A percentile compares a stretch with the other conserved stretches of the same genome.
Conservation (phyloP, 148 eudicot species). For the Amaranthus cruentus region DNA sequence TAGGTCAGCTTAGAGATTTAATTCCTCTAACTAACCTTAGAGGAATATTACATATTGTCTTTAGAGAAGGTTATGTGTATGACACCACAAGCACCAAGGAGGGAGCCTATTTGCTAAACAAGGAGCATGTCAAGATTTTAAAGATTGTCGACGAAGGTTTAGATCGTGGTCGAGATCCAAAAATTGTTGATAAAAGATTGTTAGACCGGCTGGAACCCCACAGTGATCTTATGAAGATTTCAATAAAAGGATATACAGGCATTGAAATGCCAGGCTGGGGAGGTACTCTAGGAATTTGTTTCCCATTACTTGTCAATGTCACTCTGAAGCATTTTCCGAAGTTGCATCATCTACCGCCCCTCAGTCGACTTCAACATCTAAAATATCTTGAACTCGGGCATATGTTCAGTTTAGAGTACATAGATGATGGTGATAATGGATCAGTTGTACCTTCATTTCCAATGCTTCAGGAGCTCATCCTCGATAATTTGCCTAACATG, state of each 20-base stretch:
- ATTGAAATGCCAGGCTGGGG: slow-evolving; percentile 1
- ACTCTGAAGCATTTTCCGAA: not conserved
- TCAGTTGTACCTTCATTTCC: not conserved
- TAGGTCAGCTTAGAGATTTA: no score
- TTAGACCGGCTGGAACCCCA: slow-evolving; percentile 17
- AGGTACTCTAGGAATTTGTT: not conserved
- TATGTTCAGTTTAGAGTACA: not conserved
- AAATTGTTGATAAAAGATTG: not conserved
- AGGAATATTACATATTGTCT: no score
- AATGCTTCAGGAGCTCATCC: not conserved
- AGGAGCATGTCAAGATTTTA: not conserved
- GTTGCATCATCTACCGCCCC: not conserved
- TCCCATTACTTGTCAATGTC: slow-evolving; percentile 7
- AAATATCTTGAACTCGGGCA: not conserved
- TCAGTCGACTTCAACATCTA: slow-evolving; percentile 11
- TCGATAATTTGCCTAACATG: not conserved
- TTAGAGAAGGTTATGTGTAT: no score
- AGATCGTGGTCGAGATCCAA: not conserved
- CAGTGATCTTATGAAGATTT: not conserved
- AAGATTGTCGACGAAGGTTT: no score
- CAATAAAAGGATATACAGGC: not conserved
- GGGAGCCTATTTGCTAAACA: not conserved
- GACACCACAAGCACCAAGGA: no score
- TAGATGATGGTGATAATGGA: not conserved
- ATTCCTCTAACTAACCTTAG: no score